phyloP scores from a whole-genome alignment of 768 basidiomycete genomes.

The Paxillus ammoniavirescens region DNA sequence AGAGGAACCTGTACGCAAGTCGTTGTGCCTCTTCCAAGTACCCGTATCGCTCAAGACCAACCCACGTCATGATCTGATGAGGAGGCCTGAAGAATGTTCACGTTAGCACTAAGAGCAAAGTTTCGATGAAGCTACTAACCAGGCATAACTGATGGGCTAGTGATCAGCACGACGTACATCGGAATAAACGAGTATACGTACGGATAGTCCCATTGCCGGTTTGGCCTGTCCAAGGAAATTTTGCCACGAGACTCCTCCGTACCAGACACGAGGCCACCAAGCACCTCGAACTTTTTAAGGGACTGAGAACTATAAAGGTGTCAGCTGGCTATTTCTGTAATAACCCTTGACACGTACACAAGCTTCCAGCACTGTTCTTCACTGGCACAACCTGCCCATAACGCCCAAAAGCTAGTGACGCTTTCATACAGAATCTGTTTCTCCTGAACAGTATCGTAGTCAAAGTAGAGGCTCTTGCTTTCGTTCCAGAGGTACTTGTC shows the following conservation, averaged over 20 bases:
- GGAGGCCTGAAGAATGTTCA: constrained; percentile 62
- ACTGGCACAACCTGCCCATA: constrained; percentile 97
- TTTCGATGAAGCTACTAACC: constrained; percentile 35
- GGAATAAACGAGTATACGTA: constrained; percentile 41
- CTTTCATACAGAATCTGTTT: constrained; percentile 94
- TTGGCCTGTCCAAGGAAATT: constrained; percentile 93
- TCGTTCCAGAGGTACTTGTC: constrained; percentile 98
- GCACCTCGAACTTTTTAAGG: constrained; percentile 92
- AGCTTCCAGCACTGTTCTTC: constrained; percentile 94
- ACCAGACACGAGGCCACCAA: constrained; percentile 93
- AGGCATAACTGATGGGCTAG: constrained; percentile 55
- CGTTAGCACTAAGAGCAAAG: constrained; percentile 6
- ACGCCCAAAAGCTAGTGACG: constrained; percentile 93
- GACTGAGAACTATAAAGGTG: constrained; percentile 62
- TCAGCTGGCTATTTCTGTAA: constrained; percentile 15
- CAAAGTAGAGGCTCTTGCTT: constrained; percentile 90
- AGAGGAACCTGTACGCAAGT: constrained; percentile 94
- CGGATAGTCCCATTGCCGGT: constrained; percentile 99
- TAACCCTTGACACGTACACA: constrained; percentile 57
- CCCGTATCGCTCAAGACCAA: constrained; percentile 94
- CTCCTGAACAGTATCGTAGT: constrained; percentile 91
- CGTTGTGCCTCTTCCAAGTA: constrained; percentile 92
- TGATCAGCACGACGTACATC: constrained; percentile 6
- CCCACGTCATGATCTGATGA: constrained; percentile 99
- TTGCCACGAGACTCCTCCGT: constrained; percentile 96